Conservation (phyloP, 108 stramenopile genomes). For the Cylindrotheca fusiformis region DNA sequence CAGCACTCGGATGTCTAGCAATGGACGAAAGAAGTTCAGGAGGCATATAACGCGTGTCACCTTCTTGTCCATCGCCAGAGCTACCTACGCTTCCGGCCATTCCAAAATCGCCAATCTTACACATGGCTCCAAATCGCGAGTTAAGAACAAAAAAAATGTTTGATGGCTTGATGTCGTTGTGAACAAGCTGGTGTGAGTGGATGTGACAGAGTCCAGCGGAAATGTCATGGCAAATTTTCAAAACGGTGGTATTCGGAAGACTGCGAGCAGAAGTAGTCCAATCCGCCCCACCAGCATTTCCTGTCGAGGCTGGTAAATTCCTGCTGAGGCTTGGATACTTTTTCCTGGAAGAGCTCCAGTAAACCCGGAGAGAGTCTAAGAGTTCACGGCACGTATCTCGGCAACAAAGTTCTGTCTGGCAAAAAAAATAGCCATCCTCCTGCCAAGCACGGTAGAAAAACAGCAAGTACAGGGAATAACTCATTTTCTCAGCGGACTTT, state of each 20-base stretch:
- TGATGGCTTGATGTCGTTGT: slow-evolving; percentile 84
- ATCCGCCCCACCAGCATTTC: slow-evolving; percentile 8
- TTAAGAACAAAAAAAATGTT: slow-evolving; percentile 75
- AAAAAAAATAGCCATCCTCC: slow-evolving; percentile 78
- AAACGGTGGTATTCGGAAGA: slow-evolving; percentile 63
- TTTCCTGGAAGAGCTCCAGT: slow-evolving; percentile 49
- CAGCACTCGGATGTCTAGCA: slow-evolving; percentile 61
- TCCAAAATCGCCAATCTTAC: slow-evolving; percentile 89
- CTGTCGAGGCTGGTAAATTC: slow-evolving; percentile 14
- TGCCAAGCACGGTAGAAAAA: slow-evolving; percentile 84
- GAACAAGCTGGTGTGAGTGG: slow-evolving; percentile 74
- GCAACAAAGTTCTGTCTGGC: slow-evolving; percentile 83
- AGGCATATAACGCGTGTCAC: slow-evolving; percentile 79
- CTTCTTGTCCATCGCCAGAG: slow-evolving; percentile 81
- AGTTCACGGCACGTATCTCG: slow-evolving; percentile 76
- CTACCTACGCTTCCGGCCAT: slow-evolving; percentile 72
- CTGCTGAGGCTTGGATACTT: slow-evolving; percentile 62
- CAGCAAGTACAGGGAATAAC: slow-evolving; percentile 71
- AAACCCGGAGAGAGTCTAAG: slow-evolving; percentile 50
- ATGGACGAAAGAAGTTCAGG: slow-evolving; percentile 54
- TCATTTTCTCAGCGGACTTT: slow-evolving; percentile 24
- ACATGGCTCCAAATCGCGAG: slow-evolving; percentile 64
- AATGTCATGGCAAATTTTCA: slow-evolving; percentile 86
- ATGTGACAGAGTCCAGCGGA: slow-evolving; percentile 76
- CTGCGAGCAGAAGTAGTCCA: slow-evolving; percentile 28